A percentile compares a stretch with the other conserved stretches of the same genome.
phyloP scores from a whole-genome alignment of 306 rosid genomes.

The Begonia fuchsioides region DNA sequence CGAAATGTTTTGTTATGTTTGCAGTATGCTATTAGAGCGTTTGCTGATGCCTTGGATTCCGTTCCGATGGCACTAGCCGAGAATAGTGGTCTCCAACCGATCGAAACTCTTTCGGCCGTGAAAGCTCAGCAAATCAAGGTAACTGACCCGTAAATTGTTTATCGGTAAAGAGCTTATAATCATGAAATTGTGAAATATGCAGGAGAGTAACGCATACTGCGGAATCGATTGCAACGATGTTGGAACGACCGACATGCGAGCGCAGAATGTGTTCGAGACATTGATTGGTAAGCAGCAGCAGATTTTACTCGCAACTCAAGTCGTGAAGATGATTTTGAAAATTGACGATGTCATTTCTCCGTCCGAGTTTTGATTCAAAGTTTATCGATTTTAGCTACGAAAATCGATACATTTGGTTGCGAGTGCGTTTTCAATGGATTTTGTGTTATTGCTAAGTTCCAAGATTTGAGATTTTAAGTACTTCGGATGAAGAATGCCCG shows the following conservation, averaged over 20 bases:
- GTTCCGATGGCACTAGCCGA: slow-evolving; percentile 98
- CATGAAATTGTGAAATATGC: not conserved
- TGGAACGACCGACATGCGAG: slow-evolving; percentile 89
- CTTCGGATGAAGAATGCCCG: too few relatives aligned
- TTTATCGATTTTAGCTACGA: too few relatives aligned
- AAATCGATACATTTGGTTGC: too few relatives aligned
- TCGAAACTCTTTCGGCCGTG: slow-evolving; percentile 85
- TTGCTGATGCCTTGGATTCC: slow-evolving; percentile 82
- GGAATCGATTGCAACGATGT: slow-evolving; percentile 90
- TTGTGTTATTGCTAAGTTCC: too few relatives aligned
- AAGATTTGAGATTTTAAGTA: too few relatives aligned
- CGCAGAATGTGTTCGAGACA: slow-evolving; percentile 83
- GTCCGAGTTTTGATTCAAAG: slow-evolving; percentile 36
- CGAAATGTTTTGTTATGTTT: slow-evolving; percentile 6
- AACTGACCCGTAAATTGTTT: too few relatives aligned
- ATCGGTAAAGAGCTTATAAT: too few relatives aligned
- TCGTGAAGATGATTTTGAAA: slow-evolving; percentile 91
- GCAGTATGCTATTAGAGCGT: slow-evolving; percentile 97
- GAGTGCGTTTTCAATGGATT: too few relatives aligned
- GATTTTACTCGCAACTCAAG: slow-evolving; percentile 85
- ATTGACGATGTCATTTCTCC: slow-evolving; percentile 92
- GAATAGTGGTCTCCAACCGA: slow-evolving; percentile 94
- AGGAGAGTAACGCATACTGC: slow-evolving; percentile 63
- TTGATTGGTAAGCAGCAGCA: slow-evolving; percentile 96
- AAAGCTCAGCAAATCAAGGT: slow-evolving; percentile 95